Conservation (phyloP, 2,329 filamentous ascomycete genomes). For the Pestalotiopsis sp. region DNA sequence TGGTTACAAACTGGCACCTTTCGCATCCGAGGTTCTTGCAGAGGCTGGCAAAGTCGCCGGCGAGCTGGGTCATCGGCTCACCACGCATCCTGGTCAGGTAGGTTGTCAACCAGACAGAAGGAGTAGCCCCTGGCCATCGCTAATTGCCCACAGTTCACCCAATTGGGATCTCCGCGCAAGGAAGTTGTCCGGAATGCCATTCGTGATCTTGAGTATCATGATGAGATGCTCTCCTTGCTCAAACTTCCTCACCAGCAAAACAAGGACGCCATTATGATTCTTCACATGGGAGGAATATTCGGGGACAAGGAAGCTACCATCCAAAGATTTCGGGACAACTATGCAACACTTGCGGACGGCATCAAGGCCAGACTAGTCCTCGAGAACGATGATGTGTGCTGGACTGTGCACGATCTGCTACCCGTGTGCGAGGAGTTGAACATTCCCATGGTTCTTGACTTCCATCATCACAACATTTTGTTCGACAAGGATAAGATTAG, state of each 20-base stretch:
- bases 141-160: conserved; percentile 67
- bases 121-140: background rate
- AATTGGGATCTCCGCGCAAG: conserved; percentile 80
- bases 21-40: conserved; percentile 76
- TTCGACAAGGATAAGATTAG: conserved; percentile 75
- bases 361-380: conserved; percentile 83
- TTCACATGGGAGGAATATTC: conserved; percentile 91
- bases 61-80: conserved; percentile 81
- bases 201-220: conserved; percentile 85
- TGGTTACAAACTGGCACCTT: conserved; percentile 82
- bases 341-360: conserved; percentile 64
- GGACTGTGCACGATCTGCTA: conserved; percentile 88
- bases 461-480: conserved; percentile 93
- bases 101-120: background rate
- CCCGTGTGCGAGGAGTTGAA: conserved; percentile 92
- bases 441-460: conserved; percentile 91
- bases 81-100: conserved; percentile 84
- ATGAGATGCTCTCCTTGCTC: conserved; percentile 80
- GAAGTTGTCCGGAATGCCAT: conserved; percentile 78
- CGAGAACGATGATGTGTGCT: conserved; percentile 93
- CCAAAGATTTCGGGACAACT: conserved; percentile 77
- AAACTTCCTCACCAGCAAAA: conserved; percentile 77
- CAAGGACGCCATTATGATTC: conserved; percentile 88
- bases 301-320: conserved; percentile 83
- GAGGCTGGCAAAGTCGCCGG: conserved; percentile 78